A percentile compares a stretch with the other conserved stretches of the same genome.
These are phyloP conservation scores for Arctium lappa DNA, from an alignment of 129 eudicot species.

Conservation along the genomic window DNA sequence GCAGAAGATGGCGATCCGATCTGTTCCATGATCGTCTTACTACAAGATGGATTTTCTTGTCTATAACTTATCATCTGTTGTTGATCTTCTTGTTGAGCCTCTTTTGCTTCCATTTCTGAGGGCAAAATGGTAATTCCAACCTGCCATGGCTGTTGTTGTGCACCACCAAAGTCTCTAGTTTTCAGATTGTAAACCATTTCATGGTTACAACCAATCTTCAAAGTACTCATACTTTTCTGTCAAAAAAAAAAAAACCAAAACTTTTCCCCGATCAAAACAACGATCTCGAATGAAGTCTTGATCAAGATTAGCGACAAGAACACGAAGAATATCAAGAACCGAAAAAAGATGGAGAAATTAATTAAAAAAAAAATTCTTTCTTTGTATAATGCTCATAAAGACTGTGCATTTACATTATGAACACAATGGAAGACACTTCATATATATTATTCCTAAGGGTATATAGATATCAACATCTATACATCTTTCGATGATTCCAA, in stretches of 20 bases:
- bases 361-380: not conserved
- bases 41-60: conserved; percentile 39
- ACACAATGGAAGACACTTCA: conserved; percentile 34
- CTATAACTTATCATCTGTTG: conserved; percentile 26
- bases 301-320: conserved; percentile 28
- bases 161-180: conserved; percentile 28
- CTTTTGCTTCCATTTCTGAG: conserved; percentile 18
- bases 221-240: conserved; percentile 32
- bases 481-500: conserved; percentile 40
- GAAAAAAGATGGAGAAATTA: not conserved
- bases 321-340: conserved; percentile 10
- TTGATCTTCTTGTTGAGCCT: not conserved
- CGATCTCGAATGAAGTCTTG: not conserved
- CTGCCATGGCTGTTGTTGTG: conserved; percentile 37
- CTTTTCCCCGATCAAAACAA: conserved; percentile 1
- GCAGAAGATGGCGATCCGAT: conserved; percentile 68
- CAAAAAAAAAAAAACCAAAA: not conserved
- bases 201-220: conserved; percentile 35
- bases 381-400: conserved; percentile 17
- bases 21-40: conserved; percentile 43
- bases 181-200: conserved; percentile 37
- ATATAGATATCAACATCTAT: conserved; percentile 31
- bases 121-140: conserved; percentile 43
- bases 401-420: conserved; percentile 20
- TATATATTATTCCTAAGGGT: conserved; percentile 48